Evolutionary conservation across 1,284 basidiomycete species (phyloP), one percentile per base, ranked within the genome.

Genomic region (Ganoderma meredithae): DNA sequence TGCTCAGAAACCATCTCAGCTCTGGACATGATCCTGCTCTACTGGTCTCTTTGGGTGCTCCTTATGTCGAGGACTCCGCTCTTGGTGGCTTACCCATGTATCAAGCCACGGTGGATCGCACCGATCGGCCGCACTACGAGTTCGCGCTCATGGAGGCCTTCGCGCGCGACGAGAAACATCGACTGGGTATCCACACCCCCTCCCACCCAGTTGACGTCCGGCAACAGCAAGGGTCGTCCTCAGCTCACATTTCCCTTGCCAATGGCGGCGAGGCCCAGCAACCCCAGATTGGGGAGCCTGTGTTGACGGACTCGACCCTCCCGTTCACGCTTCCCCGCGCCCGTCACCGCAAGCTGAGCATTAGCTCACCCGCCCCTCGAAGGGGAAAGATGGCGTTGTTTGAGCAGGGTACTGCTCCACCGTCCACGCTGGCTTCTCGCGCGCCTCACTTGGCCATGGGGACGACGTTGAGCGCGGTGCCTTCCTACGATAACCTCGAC

Each of bases 361-460:
- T 95, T 76, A 93, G 90, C 72, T 85, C 90, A 0, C 81, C 87
- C 19, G 89, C 88, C 9, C 87, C 91, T 22, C 79, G 85, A 19
- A 83, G 85, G 72, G 93, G 92, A 63, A 99, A 98, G 81, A 88
- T 99, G 75, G 97, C 96, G 0, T 81, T 98, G 1, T 99, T 99
- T 76, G 97, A 99, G 78, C 77, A 80, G 68, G 79, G 82, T 1
- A 85, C 84, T 56, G 86, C 85, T 43, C 82, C 83, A 1, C 83
- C 81, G 1, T 82, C 84, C 0, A 81, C 85, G 15, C 53, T 83
- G 84, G 49, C 81, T 81, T 55, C 79, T 79, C 73, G 75, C 55
- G 73, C 76, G n/a, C 68, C 74, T 31, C 76, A 76, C 67, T 73
- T 77, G 15, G 70, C 71, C 1, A 63, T 70, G 55, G 77, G 75